Evolutionary conservation across 1,284 basidiomycete genomes (phyloP).

Genomic region (Cryptococcus maquisensis): DNA sequence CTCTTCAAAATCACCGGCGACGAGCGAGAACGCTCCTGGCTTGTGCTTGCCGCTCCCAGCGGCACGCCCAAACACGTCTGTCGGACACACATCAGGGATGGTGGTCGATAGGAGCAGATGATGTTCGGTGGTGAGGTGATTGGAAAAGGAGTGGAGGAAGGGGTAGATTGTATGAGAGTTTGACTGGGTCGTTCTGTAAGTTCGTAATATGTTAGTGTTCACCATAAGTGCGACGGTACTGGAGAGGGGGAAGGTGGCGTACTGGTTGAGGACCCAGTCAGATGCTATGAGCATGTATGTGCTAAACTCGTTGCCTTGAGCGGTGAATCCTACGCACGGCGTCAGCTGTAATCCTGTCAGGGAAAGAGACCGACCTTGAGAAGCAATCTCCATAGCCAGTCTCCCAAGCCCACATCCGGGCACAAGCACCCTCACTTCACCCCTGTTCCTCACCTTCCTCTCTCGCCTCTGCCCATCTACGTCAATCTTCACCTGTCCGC

Average conservation of each 20-base stretch:
- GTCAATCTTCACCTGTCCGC: constrained; percentile 1
- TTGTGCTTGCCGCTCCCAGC: too few relatives aligned
- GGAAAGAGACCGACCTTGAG: constrained; percentile 57
- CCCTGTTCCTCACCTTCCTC: constrained; percentile 10
- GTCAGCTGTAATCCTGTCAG: too few relatives aligned
- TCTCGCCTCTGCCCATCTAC: neutral
- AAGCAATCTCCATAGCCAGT: constrained; percentile 78
- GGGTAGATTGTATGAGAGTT: constrained; percentile 74
- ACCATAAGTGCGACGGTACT: neutral
- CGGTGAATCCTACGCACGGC: constrained; percentile 64
- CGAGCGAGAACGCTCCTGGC: constrained; percentile 62
- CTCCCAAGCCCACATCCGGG: constrained; percentile 83
- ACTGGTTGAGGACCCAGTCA: constrained; percentile 76
- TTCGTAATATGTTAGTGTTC: neutral
- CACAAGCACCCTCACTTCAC: constrained; percentile 67
- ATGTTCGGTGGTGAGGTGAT: constrained; percentile 57
- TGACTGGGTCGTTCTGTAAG: constrained; percentile 61
- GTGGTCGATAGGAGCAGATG: constrained; percentile 63
- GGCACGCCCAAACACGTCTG: constrained; percentile 56
- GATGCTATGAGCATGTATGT: constrained; percentile 87
- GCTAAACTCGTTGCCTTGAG: constrained; percentile 90
- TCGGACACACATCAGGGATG: constrained; percentile 79
- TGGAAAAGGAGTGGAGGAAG: constrained; percentile 85
- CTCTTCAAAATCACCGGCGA: constrained; percentile 91
- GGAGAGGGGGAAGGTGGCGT: neutral